Base-by-base conservation (phyloP, 2,329 filamentous ascomycete genomes). In the Microdochium bolleyi region DNA sequence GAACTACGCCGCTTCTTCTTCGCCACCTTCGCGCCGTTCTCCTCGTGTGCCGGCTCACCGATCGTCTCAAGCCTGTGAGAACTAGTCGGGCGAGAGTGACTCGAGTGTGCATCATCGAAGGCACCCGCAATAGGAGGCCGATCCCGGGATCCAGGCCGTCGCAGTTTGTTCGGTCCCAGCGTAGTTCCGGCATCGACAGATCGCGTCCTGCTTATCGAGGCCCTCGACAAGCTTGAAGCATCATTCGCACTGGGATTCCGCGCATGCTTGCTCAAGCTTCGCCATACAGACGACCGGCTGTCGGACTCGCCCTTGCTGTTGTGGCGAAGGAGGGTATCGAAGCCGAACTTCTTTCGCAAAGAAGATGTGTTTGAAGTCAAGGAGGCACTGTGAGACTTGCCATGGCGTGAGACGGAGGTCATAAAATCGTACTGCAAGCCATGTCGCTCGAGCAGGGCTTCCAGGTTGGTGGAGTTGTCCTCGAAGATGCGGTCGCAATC, bases 401-500 rank as follows among this genome's bases (percentile, higher is more conserved):
- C 70, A 48, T 78, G 75, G 50, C 82, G 79, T 52, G 78, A 78
- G 56, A 78, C 76, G 24, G 80, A 82, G 55, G 76, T 82, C 55
- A 83, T 70, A 1, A 82, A 82, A 49, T 86, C 85, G 55, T 79
- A 82, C 5, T 58, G 48, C n/a, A 46, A 24, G 13, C 41, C 41
- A 22, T 46, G 41, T 22, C 19, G 16, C 22, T 46, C 41, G n/a
- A 46, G 41, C 16, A 46, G 21, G 19, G 41, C 41, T 46, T 46
- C 41, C 16, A 46, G 19, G 21, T 22, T 46, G 41, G 13, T 22
- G 19, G 41, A 22, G 14, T 54, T 61, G 27, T 88, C 84, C 51
- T 91, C 88, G 61, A 96, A 96, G n/a, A 96, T 84, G 27, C 84
- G 82, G 53, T 95, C 89, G 56, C 88, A 90, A 63, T 96, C 92